A percentile compares a stretch with the other conserved stretches of the same genome.
phyloP scores from a whole-genome alignment of 257 asterid genomes.

The Parsonsia alboflavescens region DNA sequence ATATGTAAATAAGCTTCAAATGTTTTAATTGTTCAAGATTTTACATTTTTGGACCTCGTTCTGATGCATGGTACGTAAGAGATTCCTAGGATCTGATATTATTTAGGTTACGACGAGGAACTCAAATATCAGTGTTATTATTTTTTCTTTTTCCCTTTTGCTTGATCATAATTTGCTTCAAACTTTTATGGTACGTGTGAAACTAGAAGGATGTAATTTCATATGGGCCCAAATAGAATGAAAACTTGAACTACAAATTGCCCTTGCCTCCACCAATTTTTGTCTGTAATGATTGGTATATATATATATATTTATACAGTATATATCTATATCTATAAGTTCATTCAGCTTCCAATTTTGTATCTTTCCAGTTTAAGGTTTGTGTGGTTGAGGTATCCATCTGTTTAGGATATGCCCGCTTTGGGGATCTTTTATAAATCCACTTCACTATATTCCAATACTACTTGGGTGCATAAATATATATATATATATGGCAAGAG shows the following conservation, averaged over 20 bases:
- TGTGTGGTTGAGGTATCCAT: conserved; percentile 7
- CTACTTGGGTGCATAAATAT: too few species aligned
- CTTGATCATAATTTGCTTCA: not conserved
- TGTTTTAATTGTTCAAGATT: conserved; percentile 1
- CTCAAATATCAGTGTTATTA: not conserved
- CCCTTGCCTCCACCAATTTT: conserved; percentile 8
- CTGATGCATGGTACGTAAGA: not conserved
- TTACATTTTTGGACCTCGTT: conserved; percentile 3
- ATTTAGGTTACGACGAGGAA: not conserved
- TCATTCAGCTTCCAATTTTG: conserved; percentile 7
- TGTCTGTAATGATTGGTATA: conserved; percentile 21
- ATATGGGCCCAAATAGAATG: not conserved
- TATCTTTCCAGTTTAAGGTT: conserved; percentile 21
- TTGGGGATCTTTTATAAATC: not conserved
- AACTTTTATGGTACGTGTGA: not conserved
- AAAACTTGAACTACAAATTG: conserved; percentile 1
- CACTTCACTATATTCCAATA: not conserved
- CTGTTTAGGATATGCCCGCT: not conserved
- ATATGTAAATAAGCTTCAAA: too few species aligned
- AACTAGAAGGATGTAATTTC: not conserved
- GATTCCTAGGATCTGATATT: not conserved
- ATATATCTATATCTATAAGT: not conserved
- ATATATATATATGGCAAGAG: not conserved
- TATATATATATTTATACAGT: too few species aligned
- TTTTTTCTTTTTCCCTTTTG: not conserved